Evolutionary conservation across 139 green algal genomes (phyloP).

Genomic region (Chlorella sorokiniana): DNA sequence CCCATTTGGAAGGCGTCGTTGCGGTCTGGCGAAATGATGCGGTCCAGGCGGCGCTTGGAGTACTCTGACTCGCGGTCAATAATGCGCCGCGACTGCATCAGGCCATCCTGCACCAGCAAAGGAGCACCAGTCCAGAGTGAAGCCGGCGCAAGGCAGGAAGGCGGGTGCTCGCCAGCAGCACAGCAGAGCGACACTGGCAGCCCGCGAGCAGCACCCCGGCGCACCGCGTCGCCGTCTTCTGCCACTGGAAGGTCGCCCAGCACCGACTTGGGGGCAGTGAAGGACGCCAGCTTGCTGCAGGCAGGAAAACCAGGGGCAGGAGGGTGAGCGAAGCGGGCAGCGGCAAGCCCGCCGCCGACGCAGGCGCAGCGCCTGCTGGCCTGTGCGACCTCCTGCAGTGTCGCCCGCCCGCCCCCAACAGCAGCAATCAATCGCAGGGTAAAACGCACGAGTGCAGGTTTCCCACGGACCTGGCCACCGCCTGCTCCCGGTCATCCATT

Average conservation of each 20-base stretch:
- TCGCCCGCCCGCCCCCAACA: not conserved
- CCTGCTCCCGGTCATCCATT: constrained; percentile 55
- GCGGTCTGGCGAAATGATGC: constrained; percentile 87
- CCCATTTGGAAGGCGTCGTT: constrained; percentile 90
- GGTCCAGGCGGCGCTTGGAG: constrained; percentile 73
- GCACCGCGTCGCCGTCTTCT: constrained; percentile 51
- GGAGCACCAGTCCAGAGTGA: not conserved
- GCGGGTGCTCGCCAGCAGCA: not conserved
- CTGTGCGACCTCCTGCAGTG: not conserved
- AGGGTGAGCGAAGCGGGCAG: not conserved
- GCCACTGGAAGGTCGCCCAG: constrained; percentile 66
- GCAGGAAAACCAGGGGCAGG: not conserved
- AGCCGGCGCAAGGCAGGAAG: not conserved
- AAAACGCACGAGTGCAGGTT: too few relatives aligned
- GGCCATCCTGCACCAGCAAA: constrained; percentile 48
- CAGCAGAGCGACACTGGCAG: not conserved
- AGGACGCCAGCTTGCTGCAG: constrained; percentile 76
- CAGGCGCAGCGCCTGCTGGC: not conserved
- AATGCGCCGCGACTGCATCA: constrained; percentile 59
- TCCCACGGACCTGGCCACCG: constrained; percentile 44
- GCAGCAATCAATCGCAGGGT: not conserved
- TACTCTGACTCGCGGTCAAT: constrained; percentile 94
- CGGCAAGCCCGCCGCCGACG: not conserved
- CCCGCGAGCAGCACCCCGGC: too few relatives aligned
- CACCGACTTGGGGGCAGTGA: constrained; percentile 77